A percentile compares a stretch with the other conserved stretches of the same genome.
phyloP scores from a whole-genome alignment of 176 grass and related monocot genomes.

The Metroxylon sagu region DNA sequence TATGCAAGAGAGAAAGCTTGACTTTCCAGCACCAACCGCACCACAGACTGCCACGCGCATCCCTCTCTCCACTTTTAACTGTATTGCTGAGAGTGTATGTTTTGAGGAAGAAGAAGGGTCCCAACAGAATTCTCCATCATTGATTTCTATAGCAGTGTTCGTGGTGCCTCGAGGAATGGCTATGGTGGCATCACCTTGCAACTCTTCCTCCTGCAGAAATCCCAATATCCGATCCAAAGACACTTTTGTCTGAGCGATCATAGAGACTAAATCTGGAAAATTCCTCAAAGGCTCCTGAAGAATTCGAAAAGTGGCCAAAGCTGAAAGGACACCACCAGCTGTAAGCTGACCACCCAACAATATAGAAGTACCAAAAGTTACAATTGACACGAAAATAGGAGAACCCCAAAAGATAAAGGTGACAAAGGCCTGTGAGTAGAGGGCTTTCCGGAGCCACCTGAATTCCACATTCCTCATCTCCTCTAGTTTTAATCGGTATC shows the following conservation, averaged over 20 bases:
- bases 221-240: constrained; percentile 53
- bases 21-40: constrained; percentile 62
- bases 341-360: constrained; percentile 32
- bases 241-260: constrained; percentile 86
- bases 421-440: constrained; percentile 60
- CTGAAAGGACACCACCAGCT: constrained; percentile 63
- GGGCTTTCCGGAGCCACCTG: constrained; percentile 58
- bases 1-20: constrained; percentile 41
- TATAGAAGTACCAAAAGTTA: constrained; percentile 49
- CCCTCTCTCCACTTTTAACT: constrained; percentile 16
- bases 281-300: constrained; percentile 66
- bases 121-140: constrained; percentile 52
- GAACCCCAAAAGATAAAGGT: constrained; percentile 76
- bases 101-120: constrained; percentile 28
- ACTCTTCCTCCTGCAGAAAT: constrained; percentile 70
- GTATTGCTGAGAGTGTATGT: constrained; percentile 40
- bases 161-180: constrained; percentile 1
- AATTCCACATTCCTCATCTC: constrained; percentile 53
- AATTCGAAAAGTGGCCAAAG: constrained; percentile 67
- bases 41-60: constrained; percentile 72
- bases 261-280: constrained; percentile 67
- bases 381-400: constrained; percentile 54
- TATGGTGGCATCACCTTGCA: constrained; percentile 30
- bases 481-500: constrained; percentile 31
- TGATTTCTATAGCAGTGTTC: constrained; percentile 21